Percentiles rank a stretch among this genome's conserved stretches.
phyloP scores from a whole-genome alignment of 2,329 filamentous ascomycete species.

The Gnomoniopsis smithogilvyi region DNA sequence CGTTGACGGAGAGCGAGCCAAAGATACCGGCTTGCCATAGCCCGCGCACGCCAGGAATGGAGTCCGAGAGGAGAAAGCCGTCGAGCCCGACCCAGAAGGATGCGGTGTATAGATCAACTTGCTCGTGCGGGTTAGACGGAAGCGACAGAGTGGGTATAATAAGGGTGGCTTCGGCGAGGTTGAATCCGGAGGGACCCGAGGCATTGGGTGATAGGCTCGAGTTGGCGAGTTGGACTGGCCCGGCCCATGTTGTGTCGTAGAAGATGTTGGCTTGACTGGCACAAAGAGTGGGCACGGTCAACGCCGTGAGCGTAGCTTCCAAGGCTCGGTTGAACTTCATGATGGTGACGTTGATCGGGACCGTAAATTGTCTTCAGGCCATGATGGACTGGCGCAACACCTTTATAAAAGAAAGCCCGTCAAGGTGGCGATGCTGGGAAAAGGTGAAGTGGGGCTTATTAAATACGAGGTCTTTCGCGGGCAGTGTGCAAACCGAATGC shows the following conservation, averaged over 20 bases:
- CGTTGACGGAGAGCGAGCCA: slow-evolving; percentile 3
- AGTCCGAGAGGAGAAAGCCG: slow-evolving; percentile 3
- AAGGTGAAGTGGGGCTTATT: no score
- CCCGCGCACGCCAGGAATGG: background rate
- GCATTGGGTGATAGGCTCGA: background rate
- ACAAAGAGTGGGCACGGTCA: background rate
- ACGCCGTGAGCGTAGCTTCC: background rate
- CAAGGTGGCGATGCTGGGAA: no score
- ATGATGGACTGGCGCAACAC: no score
- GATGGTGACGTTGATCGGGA: no score
- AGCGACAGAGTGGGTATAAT: slow-evolving; percentile 1
- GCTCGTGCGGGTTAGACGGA: background rate
- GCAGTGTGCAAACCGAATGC: no score
- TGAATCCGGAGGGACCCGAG: background rate
- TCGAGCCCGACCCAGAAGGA: slow-evolving; percentile 7
- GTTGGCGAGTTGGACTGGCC: background rate
- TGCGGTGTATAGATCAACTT: background rate
- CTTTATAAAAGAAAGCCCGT: no score
- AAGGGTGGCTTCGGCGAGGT: background rate
- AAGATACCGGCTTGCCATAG: slow-evolving; percentile 4
- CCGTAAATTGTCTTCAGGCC: no score
- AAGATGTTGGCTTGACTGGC: background rate
- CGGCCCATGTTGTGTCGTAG: slow-evolving; percentile 5
- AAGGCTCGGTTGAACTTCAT: no score
- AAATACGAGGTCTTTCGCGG: no score